These are phyloP conservation scores for Cryptosporidium baileyi DNA, from an alignment of 169 alveolate genomes.

Conservation along the genomic window DNA sequence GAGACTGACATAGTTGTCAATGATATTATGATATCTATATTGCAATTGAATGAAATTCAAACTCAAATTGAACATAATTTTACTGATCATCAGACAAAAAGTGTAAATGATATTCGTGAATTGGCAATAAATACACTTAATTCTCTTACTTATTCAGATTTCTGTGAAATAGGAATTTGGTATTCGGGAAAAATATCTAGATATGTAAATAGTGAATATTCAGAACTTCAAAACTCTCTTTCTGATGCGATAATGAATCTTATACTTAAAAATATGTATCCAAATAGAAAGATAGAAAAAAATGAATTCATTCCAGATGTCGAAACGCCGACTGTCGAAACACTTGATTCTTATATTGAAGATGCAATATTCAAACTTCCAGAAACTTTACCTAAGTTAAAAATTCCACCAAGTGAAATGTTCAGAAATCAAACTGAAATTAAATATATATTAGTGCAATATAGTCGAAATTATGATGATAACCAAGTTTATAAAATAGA, in stretches of 20 bases:
- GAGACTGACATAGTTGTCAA: constrained; percentile 35
- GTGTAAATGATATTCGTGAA: background rate
- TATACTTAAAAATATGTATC: constrained; percentile 58
- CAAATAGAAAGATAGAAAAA: constrained; percentile 11
- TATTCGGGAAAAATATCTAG: constrained; percentile 14
- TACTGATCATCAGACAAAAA: background rate
- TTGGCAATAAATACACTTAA: constrained; percentile 21
- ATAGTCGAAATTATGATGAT: background rate
- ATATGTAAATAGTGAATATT: background rate
- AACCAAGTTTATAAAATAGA: background rate
- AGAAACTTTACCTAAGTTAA: background rate
- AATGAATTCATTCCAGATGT: background rate
- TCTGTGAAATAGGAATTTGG: constrained; percentile 34
- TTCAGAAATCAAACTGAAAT: constrained; percentile 4
- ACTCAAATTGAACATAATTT: background rate
- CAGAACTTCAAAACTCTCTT: constrained; percentile 27
- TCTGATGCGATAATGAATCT: background rate
- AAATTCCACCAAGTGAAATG: background rate
- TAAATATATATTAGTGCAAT: background rate
- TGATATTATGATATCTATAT: constrained; percentile 38
- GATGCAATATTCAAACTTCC: constrained; percentile 11
- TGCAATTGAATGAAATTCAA: background rate
- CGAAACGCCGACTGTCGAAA: background rate
- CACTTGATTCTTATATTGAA: constrained; percentile 38
- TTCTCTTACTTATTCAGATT: constrained; percentile 26